phyloP scores from a whole-genome alignment of 805 yeast species.

The Wickerhamomyces subpelliculosus region DNA sequence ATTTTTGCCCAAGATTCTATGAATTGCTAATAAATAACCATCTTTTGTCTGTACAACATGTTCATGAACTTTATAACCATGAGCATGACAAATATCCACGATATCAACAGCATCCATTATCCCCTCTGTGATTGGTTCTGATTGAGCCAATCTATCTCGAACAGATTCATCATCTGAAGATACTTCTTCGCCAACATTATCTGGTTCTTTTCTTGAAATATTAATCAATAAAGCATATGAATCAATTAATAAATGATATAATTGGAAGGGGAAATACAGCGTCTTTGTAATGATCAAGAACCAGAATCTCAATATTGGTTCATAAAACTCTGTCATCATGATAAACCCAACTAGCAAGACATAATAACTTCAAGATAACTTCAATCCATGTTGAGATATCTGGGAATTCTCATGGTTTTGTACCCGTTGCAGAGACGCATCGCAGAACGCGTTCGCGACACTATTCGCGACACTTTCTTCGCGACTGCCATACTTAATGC shows the following conservation, averaged over 20 bases:
- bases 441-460: no score
- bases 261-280: constrained; percentile 2
- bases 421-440: no score
- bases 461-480: no score
- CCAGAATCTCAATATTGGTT: constrained; percentile 24
- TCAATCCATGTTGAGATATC: no score
- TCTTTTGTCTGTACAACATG: constrained; percentile 65
- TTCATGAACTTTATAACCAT: constrained; percentile 60
- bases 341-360: no score
- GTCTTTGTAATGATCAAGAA: constrained; percentile 2
- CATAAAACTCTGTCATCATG: background rate
- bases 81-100: constrained; percentile 48
- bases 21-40: constrained; percentile 62
- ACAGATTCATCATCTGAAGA: constrained; percentile 4
- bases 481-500: no score
- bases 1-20: constrained; percentile 34
- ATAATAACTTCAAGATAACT: no score
- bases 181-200: constrained; percentile 9
- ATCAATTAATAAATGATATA: constrained; percentile 4
- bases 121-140: constrained; percentile 4
- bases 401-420: no score
- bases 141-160: constrained; percentile 5
- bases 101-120: constrained; percentile 25
- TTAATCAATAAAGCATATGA: constrained; percentile 34
- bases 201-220: constrained; percentile 37